These are phyloP conservation scores for Dryas alaskensis DNA, from an alignment of 306 rosid genomes.

Conservation along the genomic window DNA sequence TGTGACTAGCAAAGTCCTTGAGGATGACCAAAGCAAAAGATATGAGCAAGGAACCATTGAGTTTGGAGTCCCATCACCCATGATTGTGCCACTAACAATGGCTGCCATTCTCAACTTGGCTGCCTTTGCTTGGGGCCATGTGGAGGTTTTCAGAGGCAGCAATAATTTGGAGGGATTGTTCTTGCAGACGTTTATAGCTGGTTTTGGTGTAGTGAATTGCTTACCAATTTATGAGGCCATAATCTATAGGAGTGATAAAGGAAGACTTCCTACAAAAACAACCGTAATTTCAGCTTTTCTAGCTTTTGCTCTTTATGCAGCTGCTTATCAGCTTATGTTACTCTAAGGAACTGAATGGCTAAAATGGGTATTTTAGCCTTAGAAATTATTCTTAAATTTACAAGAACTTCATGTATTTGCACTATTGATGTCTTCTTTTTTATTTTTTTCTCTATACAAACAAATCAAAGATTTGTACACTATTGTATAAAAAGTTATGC, in stretches of 20 bases:
- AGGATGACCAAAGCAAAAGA: conserved; percentile 40
- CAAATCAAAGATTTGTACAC: too few species aligned
- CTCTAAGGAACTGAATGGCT: neutral
- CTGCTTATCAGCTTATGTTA: neutral
- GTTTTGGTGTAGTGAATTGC: conserved; percentile 31
- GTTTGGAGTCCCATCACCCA: conserved; percentile 39
- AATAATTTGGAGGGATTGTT: conserved; percentile 13
- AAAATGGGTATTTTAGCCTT: neutral
- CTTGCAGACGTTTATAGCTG: conserved; percentile 24
- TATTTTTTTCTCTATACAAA: too few species aligned
- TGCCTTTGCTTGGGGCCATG: conserved; percentile 12
- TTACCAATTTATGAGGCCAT: conserved; percentile 40
- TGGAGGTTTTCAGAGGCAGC: conserved; percentile 7
- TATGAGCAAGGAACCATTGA: conserved; percentile 33
- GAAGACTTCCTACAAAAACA: conserved; percentile 22
- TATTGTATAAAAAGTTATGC: too few species aligned
- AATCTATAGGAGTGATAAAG: conserved; percentile 25
- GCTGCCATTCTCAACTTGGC: conserved; percentile 37
- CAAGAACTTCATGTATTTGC: neutral
- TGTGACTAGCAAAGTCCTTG: conserved; percentile 42
- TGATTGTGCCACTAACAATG: conserved; percentile 35
- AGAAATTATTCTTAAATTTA: neutral
- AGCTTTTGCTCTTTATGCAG: neutral
- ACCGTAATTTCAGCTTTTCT: neutral
- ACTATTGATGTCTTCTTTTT: neutral